These are phyloP conservation scores for Buddleja alternifolia DNA, from an alignment of 257 asterid species.

Conservation along the genomic window DNA sequence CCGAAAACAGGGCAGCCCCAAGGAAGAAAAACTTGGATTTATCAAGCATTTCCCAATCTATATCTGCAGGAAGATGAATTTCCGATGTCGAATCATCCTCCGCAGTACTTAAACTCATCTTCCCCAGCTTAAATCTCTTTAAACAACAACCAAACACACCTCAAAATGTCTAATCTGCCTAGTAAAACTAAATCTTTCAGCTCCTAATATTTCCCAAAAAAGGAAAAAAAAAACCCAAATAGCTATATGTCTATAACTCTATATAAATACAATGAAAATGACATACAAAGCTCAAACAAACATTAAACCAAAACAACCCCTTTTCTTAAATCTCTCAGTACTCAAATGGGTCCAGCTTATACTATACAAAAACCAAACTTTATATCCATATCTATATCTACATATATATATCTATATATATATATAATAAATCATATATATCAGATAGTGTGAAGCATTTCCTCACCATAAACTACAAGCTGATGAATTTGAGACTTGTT, in stretches of 20 bases:
- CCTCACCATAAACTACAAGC: conserved; percentile 45
- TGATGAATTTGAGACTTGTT: conserved; percentile 36
- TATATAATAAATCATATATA: too few relatives aligned
- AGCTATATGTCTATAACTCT: conserved; percentile 15
- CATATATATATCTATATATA: not conserved
- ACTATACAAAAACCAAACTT: conserved; percentile 20
- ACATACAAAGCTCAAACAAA: not conserved
- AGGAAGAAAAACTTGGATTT: conserved; percentile 93
- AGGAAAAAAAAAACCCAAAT: conserved; percentile 1
- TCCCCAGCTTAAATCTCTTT: conserved; percentile 61
- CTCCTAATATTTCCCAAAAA: not conserved
- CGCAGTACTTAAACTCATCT: conserved; percentile 80
- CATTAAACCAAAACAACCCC: conserved; percentile 32
- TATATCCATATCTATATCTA: too few relatives aligned
- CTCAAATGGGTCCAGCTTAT: conserved; percentile 40
- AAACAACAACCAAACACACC: not conserved
- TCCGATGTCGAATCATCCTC: conserved; percentile 84
- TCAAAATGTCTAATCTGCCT: not conserved
- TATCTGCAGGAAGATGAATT: conserved; percentile 90
- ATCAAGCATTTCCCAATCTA: conserved; percentile 97
- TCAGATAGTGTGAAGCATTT: conserved; percentile 68
- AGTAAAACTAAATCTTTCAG: conserved; percentile 9
- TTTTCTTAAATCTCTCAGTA: conserved; percentile 22
- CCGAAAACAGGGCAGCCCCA: conserved; percentile 92
- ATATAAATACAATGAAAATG: not conserved